Base-by-base conservation (phyloP, 306 rosid genomes). In the Neltuma alba region DNA sequence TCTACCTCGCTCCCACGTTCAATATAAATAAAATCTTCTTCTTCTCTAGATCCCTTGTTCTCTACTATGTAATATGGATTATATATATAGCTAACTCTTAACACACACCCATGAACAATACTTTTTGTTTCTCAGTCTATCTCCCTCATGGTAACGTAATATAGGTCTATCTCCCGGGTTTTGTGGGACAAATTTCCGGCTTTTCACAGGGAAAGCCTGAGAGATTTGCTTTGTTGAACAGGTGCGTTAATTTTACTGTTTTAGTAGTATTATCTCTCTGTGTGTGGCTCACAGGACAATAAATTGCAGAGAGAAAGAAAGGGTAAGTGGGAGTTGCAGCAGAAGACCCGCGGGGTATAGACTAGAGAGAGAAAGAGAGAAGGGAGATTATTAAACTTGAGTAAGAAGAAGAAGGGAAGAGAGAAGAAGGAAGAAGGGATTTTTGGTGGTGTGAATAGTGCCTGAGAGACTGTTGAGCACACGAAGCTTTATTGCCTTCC, bases 401-500 rank as follows among this genome's bases (percentile, higher is more conserved):
- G 71, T 62, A 45, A 38, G 5, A 21, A 57, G 33, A 25, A 23
- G 3, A 21, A 57, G 15, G 15, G 0, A 36, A 34, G 15, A 9
- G 60, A 20, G 34, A 48, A 28, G 25, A 21, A 13, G 12, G 52
- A 47, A 48, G 55, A 54, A 67, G 48, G 38, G 38, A 52, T 60
- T 27, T 27, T 11, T 27, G 65, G 2, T n/a, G 42, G 37, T 31
- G 70, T 64, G 31, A 60, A 28, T 67, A 60, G 34, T 64, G 38
- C 47, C 21, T 70, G 27, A 50, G 63, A 83, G 60, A 64, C 44
- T 34, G 79, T 30, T 6, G 81, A 65, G 70, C 54, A 63, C 47
- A 81, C 83, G 72, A 50, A 37, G 81, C 80, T 76, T 92, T 92
- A 85, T 92, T 92, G 84, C 91, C 92, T 92, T 92, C 97, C 97